Base-by-base conservation (phyloP, 495 filamentous ascomycete genomes). In the Daldinia decipiens region DNA sequence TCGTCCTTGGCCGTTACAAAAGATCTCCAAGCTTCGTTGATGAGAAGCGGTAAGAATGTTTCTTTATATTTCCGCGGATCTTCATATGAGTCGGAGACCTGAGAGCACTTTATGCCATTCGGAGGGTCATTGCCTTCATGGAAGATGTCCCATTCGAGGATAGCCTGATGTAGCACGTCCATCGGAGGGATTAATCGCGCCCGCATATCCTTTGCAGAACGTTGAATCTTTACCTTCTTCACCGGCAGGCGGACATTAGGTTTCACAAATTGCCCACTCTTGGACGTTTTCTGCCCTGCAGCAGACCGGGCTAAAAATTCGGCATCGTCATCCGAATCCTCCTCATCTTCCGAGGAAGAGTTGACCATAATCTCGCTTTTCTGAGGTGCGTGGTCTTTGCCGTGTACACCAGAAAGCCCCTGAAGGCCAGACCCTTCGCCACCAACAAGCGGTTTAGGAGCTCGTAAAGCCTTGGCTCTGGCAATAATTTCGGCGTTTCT, bases 21-120 rank as follows among this genome's bases (percentile, higher is more conserved):
- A 1, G 92, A 90, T 77, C 97, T 92, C 95, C 95, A 99, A 54
- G 94, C 95, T 79, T 99, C 95, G 53, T 97, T 89, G 52, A 96
- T 88, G 34, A 99, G 85, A 39, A 99, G 83, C 11, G 95, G 96
- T 62, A 94, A 88, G 82, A 98, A 99, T 0, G 93, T 95, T 55
- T 86, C 84, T 79, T 97, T 92, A 75, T 98, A 99, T 59, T 92
- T 89, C 54, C 79, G 77, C 17, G 93, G 91, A 61, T 91, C 89
- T 38, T 82, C 79, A 80, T 97, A 99, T 0, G 87, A 85, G 71
- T 91, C 90, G 36, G 90, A 87, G 8, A 99, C 94, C 36, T 85
- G 79, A 52, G 82, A 87, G 73, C 94, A 97, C 38, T 89, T 87
- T 29, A 88, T 88, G 24, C 85, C 86, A 59, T 87, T 87, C 5